These are phyloP conservation scores for Poa annua DNA, from an alignment of 176 grass and related monocot species.

Conservation along the genomic window DNA sequence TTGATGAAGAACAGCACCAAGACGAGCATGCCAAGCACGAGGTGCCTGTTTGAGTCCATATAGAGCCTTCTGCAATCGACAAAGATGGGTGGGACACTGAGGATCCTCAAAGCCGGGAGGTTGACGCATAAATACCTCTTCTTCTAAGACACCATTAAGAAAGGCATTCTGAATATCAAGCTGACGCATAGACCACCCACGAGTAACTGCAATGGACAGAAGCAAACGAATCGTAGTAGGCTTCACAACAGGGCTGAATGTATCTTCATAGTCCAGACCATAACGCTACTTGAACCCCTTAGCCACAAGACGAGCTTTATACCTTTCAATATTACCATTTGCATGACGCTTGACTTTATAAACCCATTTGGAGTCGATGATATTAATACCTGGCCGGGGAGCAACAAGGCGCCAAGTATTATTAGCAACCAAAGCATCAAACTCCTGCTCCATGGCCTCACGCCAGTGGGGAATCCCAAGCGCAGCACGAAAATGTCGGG, in stretches of 20 bases:
- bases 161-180: too few relatives aligned
- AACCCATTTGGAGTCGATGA: background rate
- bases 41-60: too few relatives aligned
- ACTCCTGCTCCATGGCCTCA: background rate
- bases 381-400: background rate
- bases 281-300: background rate
- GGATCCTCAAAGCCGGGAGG: background rate
- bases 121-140: background rate
- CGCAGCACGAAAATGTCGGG: background rate
- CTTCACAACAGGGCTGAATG: too few relatives aligned
- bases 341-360: background rate
- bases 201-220: too few relatives aligned
- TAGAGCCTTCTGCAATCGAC: too few relatives aligned
- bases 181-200: too few relatives aligned
- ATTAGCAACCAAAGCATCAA: background rate
- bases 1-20: too few relatives aligned
- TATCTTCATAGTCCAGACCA: background rate
- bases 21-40: too few relatives aligned
- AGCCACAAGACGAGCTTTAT: too few relatives aligned
- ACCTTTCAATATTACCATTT: background rate
- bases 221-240: too few relatives aligned
- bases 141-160: too few relatives aligned
- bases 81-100: too few relatives aligned
- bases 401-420: background rate
- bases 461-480: background rate